Evolutionary conservation across 2,329 filamentous ascomycete species (phyloP).

Genomic region (Sclerotinia minor): DNA sequence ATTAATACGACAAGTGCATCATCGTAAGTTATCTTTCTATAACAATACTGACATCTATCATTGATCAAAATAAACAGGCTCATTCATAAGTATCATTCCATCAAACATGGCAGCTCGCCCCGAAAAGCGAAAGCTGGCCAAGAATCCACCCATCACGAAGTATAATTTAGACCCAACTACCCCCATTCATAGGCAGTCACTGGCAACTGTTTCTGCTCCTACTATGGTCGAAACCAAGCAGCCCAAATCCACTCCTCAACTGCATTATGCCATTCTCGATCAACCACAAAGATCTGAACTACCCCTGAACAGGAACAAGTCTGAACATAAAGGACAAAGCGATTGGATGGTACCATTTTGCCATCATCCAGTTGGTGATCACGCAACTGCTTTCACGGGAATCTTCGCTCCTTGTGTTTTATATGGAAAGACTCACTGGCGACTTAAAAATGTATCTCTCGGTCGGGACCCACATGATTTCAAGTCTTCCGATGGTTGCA

Average conservation of each 20-base stretch:
- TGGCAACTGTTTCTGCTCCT: neutral
- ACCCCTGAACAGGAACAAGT: conserved; percentile 17
- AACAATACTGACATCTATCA: neutral
- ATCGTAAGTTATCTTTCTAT: conserved; percentile 25
- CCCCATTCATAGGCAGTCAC: conserved; percentile 21
- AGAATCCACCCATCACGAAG: conserved; percentile 10
- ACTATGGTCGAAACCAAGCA: conserved; percentile 5
- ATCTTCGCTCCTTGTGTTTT: conserved; percentile 45
- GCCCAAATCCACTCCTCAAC: neutral
- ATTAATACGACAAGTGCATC: conserved; percentile 28
- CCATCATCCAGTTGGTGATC: conserved; percentile 38
- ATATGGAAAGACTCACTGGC: conserved; percentile 47
- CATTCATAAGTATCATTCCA: conserved; percentile 13
- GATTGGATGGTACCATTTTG: conserved; percentile 46
- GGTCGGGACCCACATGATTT: conserved; percentile 46
- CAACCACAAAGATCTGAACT: conserved; percentile 14
- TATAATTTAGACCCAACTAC: conserved; percentile 20
- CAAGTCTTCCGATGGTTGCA: conserved; percentile 42
- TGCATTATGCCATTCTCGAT: conserved; percentile 15
- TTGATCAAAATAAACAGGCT: conserved; percentile 2
- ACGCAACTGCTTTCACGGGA: conserved; percentile 38
- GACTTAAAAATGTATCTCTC: conserved; percentile 43
- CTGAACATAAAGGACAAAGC: conserved; percentile 18
- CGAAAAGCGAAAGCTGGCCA: conserved; percentile 12
- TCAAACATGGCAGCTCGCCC: neutral